Conservation (phyloP, 1,139 yeast genomes). For the Suhomyces terraborum region DNA sequence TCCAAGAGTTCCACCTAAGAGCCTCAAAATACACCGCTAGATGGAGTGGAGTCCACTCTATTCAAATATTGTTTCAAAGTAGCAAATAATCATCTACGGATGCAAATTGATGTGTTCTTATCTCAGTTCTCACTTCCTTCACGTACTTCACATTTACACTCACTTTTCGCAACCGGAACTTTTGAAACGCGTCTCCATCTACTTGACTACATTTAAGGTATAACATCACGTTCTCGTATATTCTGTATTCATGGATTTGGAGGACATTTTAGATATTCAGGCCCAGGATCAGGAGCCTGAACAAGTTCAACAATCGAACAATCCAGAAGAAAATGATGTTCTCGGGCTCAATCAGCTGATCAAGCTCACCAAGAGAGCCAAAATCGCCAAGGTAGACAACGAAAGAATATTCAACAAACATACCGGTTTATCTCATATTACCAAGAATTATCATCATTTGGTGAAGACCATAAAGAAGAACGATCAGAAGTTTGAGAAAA, state of each 20-base stretch:
- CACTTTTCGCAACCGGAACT: neutral
- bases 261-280: conserved; percentile 9
- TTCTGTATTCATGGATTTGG: conserved; percentile 10
- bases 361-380: conserved; percentile 34
- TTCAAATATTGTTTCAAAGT: too few species aligned
- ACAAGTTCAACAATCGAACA: neutral
- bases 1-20: too few species aligned
- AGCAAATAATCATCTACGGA: too few species aligned
- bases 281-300: neutral
- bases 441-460: conserved; percentile 42
- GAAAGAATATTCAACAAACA: conserved; percentile 47
- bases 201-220: too few species aligned
- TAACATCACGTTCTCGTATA: neutral
- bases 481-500: conserved; percentile 30
- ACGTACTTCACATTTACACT: neutral
- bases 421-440: conserved; percentile 51
- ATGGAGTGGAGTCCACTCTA: too few species aligned
- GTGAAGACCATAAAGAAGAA: conserved; percentile 29
- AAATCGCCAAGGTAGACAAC: conserved; percentile 49
- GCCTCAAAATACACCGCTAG: too few species aligned
- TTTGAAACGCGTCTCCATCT: conserved; percentile 1
- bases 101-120: too few species aligned
- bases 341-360: conserved; percentile 46
- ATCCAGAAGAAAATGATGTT: conserved; percentile 25
- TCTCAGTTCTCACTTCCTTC: neutral